Conservation (phyloP, 768 basidiomycete species). For the Kwoniella pini region DNA sequence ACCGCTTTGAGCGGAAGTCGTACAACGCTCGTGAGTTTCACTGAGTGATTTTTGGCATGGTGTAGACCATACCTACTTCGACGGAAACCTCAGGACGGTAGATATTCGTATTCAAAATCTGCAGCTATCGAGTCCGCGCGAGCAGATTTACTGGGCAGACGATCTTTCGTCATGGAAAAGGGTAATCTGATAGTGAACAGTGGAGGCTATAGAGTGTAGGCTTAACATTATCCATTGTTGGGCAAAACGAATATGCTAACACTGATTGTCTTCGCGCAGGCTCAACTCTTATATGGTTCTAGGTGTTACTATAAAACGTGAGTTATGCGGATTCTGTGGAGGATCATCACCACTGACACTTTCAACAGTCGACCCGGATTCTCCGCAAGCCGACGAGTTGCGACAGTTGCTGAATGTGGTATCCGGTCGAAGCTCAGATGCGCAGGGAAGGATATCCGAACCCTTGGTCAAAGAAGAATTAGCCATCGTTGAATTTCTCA, state of each 20-base stretch:
- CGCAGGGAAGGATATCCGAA: conserved; percentile 50
- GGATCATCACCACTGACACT: conserved; percentile 4
- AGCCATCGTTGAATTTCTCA: conserved; percentile 56
- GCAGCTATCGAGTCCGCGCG: conserved; percentile 56
- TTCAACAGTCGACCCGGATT: conserved; percentile 51
- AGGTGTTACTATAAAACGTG: conserved; percentile 54
- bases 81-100: conserved; percentile 46
- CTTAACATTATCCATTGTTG: neutral
- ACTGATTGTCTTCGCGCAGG: conserved; percentile 12
- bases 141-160: conserved; percentile 53
- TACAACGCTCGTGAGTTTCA: too few species aligned
- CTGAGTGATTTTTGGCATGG: too few species aligned
- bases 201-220: conserved; percentile 54
- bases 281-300: conserved; percentile 55
- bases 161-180: conserved; percentile 55
- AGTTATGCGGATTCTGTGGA: conserved; percentile 7
- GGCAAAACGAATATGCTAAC: neutral
- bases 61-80: conserved; percentile 54
- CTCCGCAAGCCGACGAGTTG: conserved; percentile 53
- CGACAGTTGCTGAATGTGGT: conserved; percentile 52
- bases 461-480: conserved; percentile 56
- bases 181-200: conserved; percentile 53
- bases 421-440: conserved; percentile 52
- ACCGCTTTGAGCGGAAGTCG: too few species aligned
- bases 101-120: conserved; percentile 53